These are phyloP conservation scores for Cordyceps javanica DNA, from an alignment of 2,329 filamentous ascomycete species.

Conservation along the genomic window DNA sequence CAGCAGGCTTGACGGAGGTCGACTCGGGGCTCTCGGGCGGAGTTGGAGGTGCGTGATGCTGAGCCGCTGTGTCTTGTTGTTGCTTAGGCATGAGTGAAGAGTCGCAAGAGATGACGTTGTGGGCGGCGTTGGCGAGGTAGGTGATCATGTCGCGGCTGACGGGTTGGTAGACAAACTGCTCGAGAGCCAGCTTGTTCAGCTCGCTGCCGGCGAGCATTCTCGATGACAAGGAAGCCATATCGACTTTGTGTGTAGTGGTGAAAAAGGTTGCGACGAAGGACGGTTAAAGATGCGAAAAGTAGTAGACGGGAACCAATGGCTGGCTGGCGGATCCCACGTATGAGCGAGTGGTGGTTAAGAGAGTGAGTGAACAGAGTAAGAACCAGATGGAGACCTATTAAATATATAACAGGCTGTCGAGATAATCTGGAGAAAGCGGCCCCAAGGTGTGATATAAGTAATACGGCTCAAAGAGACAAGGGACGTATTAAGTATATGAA, in stretches of 20 bases:
- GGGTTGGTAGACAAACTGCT: conserved; percentile 72
- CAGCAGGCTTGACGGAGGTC: conserved; percentile 33
- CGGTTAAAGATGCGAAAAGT: background rate
- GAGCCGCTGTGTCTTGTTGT: conserved; percentile 23
- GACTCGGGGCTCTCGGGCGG: conserved; percentile 44
- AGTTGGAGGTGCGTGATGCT: conserved; percentile 36
- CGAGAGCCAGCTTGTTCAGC: conserved; percentile 68
- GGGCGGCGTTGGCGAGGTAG: conserved; percentile 68
- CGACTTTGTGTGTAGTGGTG: conserved; percentile 20
- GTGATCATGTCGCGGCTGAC: conserved; percentile 71
- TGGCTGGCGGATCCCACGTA: background rate
- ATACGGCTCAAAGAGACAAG: background rate
- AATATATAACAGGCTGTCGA: background rate
- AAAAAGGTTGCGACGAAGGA: background rate
- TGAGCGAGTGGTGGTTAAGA: conserved; percentile 1
- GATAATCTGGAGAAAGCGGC: background rate
- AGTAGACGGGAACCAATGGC: background rate
- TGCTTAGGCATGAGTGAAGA: conserved; percentile 46
- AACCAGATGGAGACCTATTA: conserved; percentile 3
- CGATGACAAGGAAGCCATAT: conserved; percentile 37
- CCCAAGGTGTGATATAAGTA: conserved; percentile 1
- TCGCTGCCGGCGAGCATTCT: conserved; percentile 43
- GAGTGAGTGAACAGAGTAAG: conserved; percentile 7
- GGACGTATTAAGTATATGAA: conserved; percentile 1
- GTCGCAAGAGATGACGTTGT: conserved; percentile 76